These are phyloP conservation scores for Dendrocalamus latiflorus DNA, from an alignment of 202 grass and related monocot species.

Conservation along the genomic window DNA sequence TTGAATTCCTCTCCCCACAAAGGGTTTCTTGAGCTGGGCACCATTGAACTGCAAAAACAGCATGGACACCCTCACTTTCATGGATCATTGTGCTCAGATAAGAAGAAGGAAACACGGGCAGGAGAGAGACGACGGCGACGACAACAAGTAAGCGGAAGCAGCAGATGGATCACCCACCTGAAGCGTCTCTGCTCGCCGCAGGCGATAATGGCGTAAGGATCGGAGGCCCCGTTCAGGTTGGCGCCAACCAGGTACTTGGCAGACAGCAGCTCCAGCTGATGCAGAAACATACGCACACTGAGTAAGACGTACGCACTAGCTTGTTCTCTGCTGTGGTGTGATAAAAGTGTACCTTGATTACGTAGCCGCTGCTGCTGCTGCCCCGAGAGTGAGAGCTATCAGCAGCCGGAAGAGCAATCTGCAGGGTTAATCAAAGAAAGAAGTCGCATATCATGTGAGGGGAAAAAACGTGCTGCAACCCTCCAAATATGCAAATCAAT, in stretches of 20 bases:
- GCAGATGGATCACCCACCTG: constrained; percentile 31
- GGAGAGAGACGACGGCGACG: too few species aligned
- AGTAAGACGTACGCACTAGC: neutral
- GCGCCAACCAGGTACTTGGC: constrained; percentile 95
- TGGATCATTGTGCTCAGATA: too few species aligned
- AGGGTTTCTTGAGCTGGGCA: constrained; percentile 80
- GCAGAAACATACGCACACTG: neutral
- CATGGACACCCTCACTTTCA: neutral
- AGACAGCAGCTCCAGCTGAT: constrained; percentile 85
- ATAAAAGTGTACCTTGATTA: constrained; percentile 49
- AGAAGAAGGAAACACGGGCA: neutral
- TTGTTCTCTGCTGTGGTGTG: neutral
- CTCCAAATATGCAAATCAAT: neutral
- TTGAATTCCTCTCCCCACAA: constrained; percentile 93
- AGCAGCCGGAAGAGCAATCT: constrained; percentile 5
- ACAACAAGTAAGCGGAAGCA: neutral
- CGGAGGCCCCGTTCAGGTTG: constrained; percentile 81
- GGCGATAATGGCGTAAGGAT: constrained; percentile 84
- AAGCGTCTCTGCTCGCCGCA: constrained; percentile 74
- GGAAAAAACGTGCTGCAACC: neutral
- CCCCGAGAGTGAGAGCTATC: constrained; percentile 5
- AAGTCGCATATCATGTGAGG: neutral
- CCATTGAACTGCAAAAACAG: constrained; percentile 63
- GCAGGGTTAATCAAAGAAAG: constrained; percentile 4
- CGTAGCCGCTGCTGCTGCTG: neutral